Evolutionary conservation across 2,329 filamentous ascomycete species (phyloP).

Genomic region (Paracorniculantispora psalliotae): DNA sequence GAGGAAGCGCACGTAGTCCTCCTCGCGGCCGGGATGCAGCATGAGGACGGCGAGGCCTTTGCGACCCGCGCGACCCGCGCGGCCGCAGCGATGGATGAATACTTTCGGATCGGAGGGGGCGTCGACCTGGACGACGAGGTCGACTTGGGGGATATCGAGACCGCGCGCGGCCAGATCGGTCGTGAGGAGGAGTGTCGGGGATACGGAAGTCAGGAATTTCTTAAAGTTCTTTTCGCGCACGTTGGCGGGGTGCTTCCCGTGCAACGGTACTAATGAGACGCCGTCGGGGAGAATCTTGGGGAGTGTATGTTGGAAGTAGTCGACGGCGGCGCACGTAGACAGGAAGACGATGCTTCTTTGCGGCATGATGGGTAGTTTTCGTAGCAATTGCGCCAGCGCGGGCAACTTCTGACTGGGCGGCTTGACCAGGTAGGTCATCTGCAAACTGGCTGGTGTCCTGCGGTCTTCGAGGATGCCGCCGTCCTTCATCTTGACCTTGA

Average conservation of each 20-base stretch:
- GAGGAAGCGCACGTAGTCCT: slow-evolving; percentile 85
- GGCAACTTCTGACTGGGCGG: slow-evolving; percentile 78
- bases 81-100: slow-evolving; percentile 88
- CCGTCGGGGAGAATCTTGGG: slow-evolving; percentile 63
- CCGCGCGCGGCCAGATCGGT: slow-evolving; percentile 90
- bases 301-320: slow-evolving; percentile 84
- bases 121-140: slow-evolving; percentile 86
- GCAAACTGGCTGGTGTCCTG: slow-evolving; percentile 84
- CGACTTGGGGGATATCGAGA: slow-evolving; percentile 86
- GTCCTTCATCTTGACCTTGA: slow-evolving; percentile 74
- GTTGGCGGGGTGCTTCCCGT: slow-evolving; percentile 86
- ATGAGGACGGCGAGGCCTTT: slow-evolving; percentile 82
- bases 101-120: slow-evolving; percentile 81
- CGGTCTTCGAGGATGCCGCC: slow-evolving; percentile 70
- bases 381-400: slow-evolving; percentile 64
- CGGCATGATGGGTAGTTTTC: slow-evolving; percentile 64
- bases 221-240: slow-evolving; percentile 85
- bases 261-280: slow-evolving; percentile 72
- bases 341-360: slow-evolving; percentile 88
- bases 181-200: slow-evolving; percentile 77
- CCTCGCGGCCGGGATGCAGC: slow-evolving; percentile 77
- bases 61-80: slow-evolving; percentile 83
- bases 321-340: slow-evolving; percentile 89
- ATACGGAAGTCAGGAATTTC: slow-evolving; percentile 69
- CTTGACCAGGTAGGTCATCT: slow-evolving; percentile 78